phyloP scores from a whole-genome alignment of 768 basidiomycete species.

The Ephemerocybe angulata region DNA sequence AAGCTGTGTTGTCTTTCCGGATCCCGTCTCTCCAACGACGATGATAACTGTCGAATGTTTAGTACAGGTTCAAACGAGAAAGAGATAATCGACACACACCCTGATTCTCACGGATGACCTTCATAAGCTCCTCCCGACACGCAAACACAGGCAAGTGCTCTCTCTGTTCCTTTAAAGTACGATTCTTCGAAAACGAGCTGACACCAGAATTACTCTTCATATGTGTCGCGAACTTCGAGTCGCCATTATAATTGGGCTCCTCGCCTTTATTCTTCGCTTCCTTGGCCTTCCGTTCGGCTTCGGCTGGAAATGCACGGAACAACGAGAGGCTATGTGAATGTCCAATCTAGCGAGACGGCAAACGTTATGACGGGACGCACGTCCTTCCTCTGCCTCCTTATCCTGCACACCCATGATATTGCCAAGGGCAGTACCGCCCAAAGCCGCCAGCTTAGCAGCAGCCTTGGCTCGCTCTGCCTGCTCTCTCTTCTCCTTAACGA shows the following conservation, averaged over 20 bases:
- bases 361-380: constrained; percentile 43
- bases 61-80: background rate
- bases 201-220: constrained; percentile 75
- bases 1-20: constrained; percentile 96
- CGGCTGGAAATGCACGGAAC: constrained; percentile 56
- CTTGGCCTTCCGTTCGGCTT: constrained; percentile 46
- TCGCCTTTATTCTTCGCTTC: constrained; percentile 52
- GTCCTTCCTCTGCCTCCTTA: constrained; percentile 88
- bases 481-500: constrained; percentile 95
- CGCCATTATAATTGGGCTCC: constrained; percentile 87
- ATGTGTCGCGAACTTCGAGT: constrained; percentile 96
- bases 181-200: constrained; percentile 73
- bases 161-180: constrained; percentile 90
- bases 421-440: constrained; percentile 92
- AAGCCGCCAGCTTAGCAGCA: constrained; percentile 88
- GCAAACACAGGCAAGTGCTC: constrained; percentile 98
- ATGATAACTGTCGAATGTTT: constrained; percentile 61
- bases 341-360: constrained; percentile 59
- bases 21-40: constrained; percentile 99
- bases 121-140: constrained; percentile 89
- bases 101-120: constrained; percentile 90
- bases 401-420: constrained; percentile 98
- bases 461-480: constrained; percentile 95
- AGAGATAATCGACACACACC: constrained; percentile 66
- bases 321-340: constrained; percentile 82